Conservation (phyloP, 2,329 filamentous ascomycete genomes). For the Alternaria consortialis region DNA sequence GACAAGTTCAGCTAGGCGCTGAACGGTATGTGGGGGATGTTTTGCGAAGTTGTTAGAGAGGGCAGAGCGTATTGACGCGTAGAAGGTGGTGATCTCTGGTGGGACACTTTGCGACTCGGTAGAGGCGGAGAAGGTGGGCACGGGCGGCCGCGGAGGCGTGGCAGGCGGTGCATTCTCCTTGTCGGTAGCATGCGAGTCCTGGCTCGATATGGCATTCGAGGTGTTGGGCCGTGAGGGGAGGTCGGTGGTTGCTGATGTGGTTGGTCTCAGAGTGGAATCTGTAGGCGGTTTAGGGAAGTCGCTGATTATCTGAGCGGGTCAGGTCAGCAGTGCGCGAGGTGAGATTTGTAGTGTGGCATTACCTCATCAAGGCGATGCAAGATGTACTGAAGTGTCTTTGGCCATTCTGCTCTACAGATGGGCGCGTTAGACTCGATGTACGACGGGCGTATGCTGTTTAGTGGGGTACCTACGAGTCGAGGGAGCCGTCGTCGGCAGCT, state of each 20-base stretch:
- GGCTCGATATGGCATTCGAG: slow-evolving; percentile 38
- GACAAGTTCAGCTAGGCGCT: slow-evolving; percentile 88
- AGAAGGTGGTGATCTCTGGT: slow-evolving; percentile 43
- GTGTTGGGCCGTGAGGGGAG: slow-evolving; percentile 28
- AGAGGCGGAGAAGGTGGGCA: slow-evolving; percentile 53
- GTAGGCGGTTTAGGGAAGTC: slow-evolving; percentile 74
- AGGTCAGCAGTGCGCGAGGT: not conserved
- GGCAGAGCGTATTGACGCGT: slow-evolving; percentile 55
- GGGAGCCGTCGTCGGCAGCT: slow-evolving; percentile 66
- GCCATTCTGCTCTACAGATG: slow-evolving; percentile 71
- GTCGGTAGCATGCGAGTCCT: slow-evolving; percentile 66
- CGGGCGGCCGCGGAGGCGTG: slow-evolving; percentile 52
- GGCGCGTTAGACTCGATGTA: slow-evolving; percentile 39
- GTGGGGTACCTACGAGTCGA: slow-evolving; percentile 63
- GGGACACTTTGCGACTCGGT: slow-evolving; percentile 43
- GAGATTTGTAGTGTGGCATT: slow-evolving; percentile 18
- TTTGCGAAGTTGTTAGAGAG: slow-evolving; percentile 72
- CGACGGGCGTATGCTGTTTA: not conserved
- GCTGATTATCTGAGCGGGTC: slow-evolving; percentile 70
- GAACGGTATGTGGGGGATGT: slow-evolving; percentile 89
- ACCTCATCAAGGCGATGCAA: slow-evolving; percentile 74
- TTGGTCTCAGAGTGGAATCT: slow-evolving; percentile 53
- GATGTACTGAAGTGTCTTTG: slow-evolving; percentile 69
- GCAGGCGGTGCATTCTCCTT: slow-evolving; percentile 72
- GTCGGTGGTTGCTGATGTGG: slow-evolving; percentile 50